These are phyloP conservation scores for Triticum turgidum DNA, from an alignment of 176 grass and related monocot genomes.

Conservation along the genomic window DNA sequence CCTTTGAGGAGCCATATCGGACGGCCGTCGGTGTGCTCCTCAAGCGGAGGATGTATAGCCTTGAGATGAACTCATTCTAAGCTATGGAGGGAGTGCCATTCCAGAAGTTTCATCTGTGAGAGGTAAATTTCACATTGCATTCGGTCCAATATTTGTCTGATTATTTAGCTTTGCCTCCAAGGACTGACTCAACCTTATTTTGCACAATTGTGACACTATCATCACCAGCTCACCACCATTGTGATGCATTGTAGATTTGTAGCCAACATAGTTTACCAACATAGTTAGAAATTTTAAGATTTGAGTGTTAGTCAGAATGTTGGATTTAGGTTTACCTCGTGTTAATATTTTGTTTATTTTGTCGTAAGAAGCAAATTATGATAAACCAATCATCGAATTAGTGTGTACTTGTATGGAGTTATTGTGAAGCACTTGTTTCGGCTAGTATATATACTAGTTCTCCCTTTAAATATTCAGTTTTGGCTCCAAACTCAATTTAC, in stretches of 20 bases:
- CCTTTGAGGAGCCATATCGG: slow-evolving; percentile 84
- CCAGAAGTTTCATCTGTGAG: slow-evolving; percentile 17
- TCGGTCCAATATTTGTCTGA: background rate
- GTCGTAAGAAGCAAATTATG: background rate
- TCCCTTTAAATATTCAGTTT: too few species aligned
- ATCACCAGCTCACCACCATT: background rate
- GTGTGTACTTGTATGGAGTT: background rate
- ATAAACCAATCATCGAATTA: background rate
- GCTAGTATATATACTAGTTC: background rate
- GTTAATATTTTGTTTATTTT: background rate
- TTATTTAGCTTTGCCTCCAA: background rate
- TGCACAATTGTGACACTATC: background rate
- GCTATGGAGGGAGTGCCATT: background rate
- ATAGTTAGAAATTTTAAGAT: background rate
- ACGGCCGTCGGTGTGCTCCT: slow-evolving; percentile 68
- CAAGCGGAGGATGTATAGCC: slow-evolving; percentile 63
- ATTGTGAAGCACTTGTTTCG: background rate
- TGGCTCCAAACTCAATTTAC: slow-evolving; percentile 2
- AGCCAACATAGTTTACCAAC: background rate
- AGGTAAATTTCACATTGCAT: slow-evolving; percentile 22
- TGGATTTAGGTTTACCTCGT: background rate
- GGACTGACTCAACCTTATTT: background rate
- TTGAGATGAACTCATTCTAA: slow-evolving; percentile 99
- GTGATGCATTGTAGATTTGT: background rate
- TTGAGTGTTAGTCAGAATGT: background rate